phyloP scores from a whole-genome alignment of 108 stramenopile genomes.

The Aurantiochytrium sp. region DNA sequence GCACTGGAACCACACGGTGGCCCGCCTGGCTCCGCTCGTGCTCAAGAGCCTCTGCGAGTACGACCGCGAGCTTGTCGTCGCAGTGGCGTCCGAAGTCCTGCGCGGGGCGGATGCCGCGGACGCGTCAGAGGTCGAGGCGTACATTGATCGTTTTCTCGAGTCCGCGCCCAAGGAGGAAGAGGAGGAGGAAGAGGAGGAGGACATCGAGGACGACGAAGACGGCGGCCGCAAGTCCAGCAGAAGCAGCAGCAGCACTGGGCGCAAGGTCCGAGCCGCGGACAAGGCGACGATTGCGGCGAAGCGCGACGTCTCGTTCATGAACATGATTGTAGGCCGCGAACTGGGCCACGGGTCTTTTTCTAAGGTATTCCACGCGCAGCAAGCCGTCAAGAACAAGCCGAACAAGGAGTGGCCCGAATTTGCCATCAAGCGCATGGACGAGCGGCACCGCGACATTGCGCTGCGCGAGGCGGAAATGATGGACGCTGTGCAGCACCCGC shows the following conservation, averaged over 20 bases:
- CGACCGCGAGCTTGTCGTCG: not conserved
- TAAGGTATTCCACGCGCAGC: slow-evolving; percentile 73
- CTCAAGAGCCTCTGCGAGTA: slow-evolving; percentile 7
- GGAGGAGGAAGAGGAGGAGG: too few species aligned
- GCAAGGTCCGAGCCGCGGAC: slow-evolving; percentile 40
- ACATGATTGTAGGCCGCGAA: slow-evolving; percentile 90
- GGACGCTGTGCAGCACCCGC: slow-evolving; percentile 74
- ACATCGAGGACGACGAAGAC: too few species aligned
- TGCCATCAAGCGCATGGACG: slow-evolving; percentile 76
- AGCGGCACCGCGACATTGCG: slow-evolving; percentile 79
- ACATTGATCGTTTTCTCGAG: not conserved
- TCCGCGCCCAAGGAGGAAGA: too few species aligned
- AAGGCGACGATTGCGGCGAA: slow-evolving; percentile 55
- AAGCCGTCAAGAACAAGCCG: slow-evolving; percentile 67
- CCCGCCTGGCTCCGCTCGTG: slow-evolving; percentile 37
- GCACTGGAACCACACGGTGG: slow-evolving; percentile 62
- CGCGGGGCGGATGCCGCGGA: not conserved
- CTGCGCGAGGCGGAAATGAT: slow-evolving; percentile 51
- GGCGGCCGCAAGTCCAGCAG: too few species aligned
- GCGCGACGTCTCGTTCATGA: slow-evolving; percentile 79
- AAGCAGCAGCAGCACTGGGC: not conserved
- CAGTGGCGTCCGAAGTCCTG: not conserved
- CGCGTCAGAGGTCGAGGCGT: not conserved
- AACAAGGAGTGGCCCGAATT: slow-evolving; percentile 85
- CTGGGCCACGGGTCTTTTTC: slow-evolving; percentile 85